Evolutionary conservation across 2,329 filamentous ascomycete species (phyloP).

Genomic region (Onygenales sp.): DNA sequence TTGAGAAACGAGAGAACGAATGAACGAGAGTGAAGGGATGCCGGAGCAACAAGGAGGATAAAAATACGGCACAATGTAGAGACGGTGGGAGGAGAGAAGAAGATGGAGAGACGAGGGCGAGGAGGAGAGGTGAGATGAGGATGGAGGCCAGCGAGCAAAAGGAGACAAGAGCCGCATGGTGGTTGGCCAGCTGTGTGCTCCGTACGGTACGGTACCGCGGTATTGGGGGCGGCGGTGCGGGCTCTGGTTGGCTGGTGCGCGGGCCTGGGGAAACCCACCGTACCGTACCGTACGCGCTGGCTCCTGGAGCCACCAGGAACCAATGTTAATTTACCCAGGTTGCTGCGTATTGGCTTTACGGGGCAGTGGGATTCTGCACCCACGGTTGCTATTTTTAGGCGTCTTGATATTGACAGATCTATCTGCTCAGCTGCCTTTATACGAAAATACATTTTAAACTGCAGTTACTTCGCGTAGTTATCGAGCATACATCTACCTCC

Average conservation of each 20-base stretch:
- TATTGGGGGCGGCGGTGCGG: neutral
- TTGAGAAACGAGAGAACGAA: slow-evolving; percentile 10
- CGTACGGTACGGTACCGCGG: neutral
- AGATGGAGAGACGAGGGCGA: neutral
- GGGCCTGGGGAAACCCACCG: neutral
- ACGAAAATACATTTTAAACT: too few relatives aligned
- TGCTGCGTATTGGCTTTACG: too few relatives aligned
- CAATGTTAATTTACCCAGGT: too few relatives aligned
- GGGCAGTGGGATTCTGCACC: too few relatives aligned
- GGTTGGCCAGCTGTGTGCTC: neutral
- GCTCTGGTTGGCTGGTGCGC: neutral
- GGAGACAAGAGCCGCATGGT: neutral
- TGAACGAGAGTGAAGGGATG: slow-evolving; percentile 1
- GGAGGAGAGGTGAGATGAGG: neutral
- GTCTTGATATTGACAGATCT: too few relatives aligned
- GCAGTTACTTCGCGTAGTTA: too few relatives aligned
- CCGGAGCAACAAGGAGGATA: slow-evolving; percentile 4
- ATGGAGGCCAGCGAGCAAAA: neutral
- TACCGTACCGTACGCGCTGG: neutral
- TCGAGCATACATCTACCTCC: too few relatives aligned
- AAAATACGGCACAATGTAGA: slow-evolving; percentile 4
- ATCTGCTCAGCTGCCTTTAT: too few relatives aligned
- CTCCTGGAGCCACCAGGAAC: too few relatives aligned
- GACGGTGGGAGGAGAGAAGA: slow-evolving; percentile 5
- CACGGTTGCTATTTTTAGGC: too few relatives aligned